Conservation (phyloP, 1,139 yeast species). For the Lodderomyces orthopsilosis region DNA sequence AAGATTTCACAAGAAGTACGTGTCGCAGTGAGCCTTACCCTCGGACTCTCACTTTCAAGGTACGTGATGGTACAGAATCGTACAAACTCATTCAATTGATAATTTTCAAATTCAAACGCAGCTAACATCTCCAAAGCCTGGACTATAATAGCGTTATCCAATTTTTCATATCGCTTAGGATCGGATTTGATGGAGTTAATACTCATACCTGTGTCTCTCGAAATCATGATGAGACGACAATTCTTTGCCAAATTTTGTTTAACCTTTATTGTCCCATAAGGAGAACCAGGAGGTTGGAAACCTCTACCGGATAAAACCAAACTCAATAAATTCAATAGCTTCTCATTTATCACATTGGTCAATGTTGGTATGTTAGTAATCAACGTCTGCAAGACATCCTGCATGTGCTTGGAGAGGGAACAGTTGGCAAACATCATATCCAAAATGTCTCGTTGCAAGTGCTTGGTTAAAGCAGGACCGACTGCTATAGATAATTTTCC, state of each 20-base stretch:
- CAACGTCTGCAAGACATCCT: conserved; percentile 66
- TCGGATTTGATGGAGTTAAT: conserved; percentile 37
- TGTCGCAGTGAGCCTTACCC: conserved; percentile 82
- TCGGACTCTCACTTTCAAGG: conserved; percentile 74
- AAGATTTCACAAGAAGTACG: conserved; percentile 80
- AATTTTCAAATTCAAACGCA: conserved; percentile 69
- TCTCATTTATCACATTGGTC: conserved; percentile 67
- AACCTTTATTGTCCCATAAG: conserved; percentile 63
- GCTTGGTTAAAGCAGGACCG: conserved; percentile 93
- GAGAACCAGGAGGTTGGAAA: conserved; percentile 87
- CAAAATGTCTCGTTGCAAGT: conserved; percentile 75
- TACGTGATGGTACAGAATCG: conserved; percentile 78
- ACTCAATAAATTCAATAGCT: conserved; percentile 70
- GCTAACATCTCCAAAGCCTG: conserved; percentile 74
- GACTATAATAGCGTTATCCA: conserved; percentile 54
- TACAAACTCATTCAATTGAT: conserved; percentile 82
- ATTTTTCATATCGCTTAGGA: conserved; percentile 38
- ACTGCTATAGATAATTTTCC: conserved; percentile 85
- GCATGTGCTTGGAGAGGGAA: conserved; percentile 77
- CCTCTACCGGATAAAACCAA: conserved; percentile 78
- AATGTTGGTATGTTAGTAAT: conserved; percentile 78
- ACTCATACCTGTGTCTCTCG: conserved; percentile 58
- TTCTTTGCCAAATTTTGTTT: conserved; percentile 68
- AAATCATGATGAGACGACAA: conserved; percentile 70
- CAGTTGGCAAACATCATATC: conserved; percentile 76